phyloP scores from a whole-genome alignment of 371 early-diverging fungal species.

The Mucor plumbeus region DNA sequence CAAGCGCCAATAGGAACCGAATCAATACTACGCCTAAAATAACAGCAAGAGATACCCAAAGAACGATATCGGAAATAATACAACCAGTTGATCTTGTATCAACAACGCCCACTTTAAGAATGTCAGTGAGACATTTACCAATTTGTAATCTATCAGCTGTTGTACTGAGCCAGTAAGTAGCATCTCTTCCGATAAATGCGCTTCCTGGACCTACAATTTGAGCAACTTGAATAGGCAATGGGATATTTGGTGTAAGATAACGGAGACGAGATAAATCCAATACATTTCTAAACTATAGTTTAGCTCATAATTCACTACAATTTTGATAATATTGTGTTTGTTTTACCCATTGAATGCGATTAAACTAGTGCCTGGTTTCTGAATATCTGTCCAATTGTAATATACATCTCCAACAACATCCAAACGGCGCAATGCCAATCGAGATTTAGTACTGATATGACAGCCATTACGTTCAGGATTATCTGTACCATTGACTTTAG shows the following conservation, averaged over 20 bases:
- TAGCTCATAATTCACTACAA: neutral
- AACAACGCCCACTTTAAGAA: conserved; percentile 78
- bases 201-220: conserved; percentile 57
- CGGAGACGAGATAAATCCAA: conserved; percentile 50
- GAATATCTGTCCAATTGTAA: conserved; percentile 79
- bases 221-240: conserved; percentile 46
- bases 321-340: neutral
- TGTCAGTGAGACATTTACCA: conserved; percentile 71
- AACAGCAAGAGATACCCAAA: conserved; percentile 78
- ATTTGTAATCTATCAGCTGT: conserved; percentile 56
- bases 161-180: conserved; percentile 64
- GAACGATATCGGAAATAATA: conserved; percentile 77
- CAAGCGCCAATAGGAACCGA: conserved; percentile 82
- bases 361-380: conserved; percentile 55
- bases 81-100: conserved; percentile 80
- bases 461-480: conserved; percentile 69
- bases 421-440: conserved; percentile 51
- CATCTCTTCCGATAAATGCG: conserved; percentile 64
- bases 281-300: conserved; percentile 48
- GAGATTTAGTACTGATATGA: conserved; percentile 60
- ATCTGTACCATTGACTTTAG: conserved; percentile 52
- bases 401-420: conserved; percentile 67
- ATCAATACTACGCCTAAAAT: conserved; percentile 80
- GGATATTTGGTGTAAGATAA: conserved; percentile 52
- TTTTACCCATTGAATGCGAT: conserved; percentile 78